phyloP scores from a whole-genome alignment of 331 rosid species.

The Telfairia occidentalis region DNA sequence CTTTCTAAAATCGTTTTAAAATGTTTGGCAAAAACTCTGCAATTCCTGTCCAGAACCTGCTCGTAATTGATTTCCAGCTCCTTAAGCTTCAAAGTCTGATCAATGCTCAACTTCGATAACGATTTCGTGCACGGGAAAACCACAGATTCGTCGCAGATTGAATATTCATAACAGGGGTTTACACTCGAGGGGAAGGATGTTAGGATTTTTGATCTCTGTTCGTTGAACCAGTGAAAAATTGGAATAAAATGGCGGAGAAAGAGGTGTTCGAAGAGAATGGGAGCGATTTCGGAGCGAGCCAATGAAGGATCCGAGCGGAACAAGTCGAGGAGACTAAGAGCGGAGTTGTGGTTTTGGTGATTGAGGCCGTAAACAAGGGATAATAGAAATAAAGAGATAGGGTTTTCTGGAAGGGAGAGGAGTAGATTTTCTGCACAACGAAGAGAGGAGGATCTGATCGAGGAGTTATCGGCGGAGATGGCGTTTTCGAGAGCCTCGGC shows the following conservation, averaged over 20 bases:
- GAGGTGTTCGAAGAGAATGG: constrained; percentile 44
- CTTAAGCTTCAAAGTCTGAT: constrained; percentile 48
- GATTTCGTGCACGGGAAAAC: constrained; percentile 32
- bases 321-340: constrained; percentile 36
- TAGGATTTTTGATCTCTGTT: constrained; percentile 37
- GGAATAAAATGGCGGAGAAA: constrained; percentile 57
- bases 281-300: constrained; percentile 56
- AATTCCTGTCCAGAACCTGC: constrained; percentile 50
- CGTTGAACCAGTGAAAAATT: constrained; percentile 36
- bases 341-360: constrained; percentile 30
- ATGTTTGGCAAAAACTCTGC: constrained; percentile 41
- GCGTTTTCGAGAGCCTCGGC: constrained; percentile 46
- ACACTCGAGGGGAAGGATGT: constrained; percentile 4
- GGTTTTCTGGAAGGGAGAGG: constrained; percentile 31
- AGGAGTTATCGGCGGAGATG: constrained; percentile 24
- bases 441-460: constrained; percentile 38
- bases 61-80: constrained; percentile 52
- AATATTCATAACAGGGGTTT: constrained; percentile 21
- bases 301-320: constrained; percentile 38
- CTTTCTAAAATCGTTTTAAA: constrained; percentile 38
- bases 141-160: constrained; percentile 20
- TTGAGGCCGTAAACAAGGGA: constrained; percentile 41
- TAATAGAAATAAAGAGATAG: constrained; percentile 47
- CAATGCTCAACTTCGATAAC: constrained; percentile 55
- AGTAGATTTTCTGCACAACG: constrained; percentile 53